These are phyloP conservation scores for Venturia carpophila DNA, from an alignment of 2,329 filamentous ascomycete genomes.

Conservation along the genomic window DNA sequence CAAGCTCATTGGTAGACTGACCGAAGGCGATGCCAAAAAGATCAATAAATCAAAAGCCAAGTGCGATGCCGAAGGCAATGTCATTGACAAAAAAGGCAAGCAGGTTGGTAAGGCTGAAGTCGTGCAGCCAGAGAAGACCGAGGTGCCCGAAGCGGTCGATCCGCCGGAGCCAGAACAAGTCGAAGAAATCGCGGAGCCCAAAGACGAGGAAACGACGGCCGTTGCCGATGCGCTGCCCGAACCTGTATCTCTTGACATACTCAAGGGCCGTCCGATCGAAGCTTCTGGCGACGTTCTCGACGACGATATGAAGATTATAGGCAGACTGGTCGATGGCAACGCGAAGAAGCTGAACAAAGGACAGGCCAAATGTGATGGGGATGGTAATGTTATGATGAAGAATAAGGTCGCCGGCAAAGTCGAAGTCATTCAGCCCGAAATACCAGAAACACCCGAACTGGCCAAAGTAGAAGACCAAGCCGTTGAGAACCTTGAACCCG, in stretches of 20 bases:
- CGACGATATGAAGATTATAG: conserved; percentile 27
- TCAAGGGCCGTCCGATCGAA: conserved; percentile 50
- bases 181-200: background rate
- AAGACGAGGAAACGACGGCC: conserved; percentile 26
- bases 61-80: conserved; percentile 6
- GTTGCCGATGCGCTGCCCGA: conserved; percentile 20
- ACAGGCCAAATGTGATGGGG: conserved; percentile 42
- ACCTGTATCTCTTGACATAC: conserved; percentile 38
- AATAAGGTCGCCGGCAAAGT: conserved; percentile 5
- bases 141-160: conserved; percentile 20
- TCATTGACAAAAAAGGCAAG: conserved; percentile 7
- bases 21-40: conserved; percentile 30
- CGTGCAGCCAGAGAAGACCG: conserved; percentile 23
- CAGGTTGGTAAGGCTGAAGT: conserved; percentile 24
- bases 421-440: conserved; percentile 4
- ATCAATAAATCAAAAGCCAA: background rate
- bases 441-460: background rate
- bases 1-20: conserved; percentile 43
- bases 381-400: conserved; percentile 41
- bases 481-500: background rate
- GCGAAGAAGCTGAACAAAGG: conserved; percentile 38
- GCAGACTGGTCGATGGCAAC: conserved; percentile 12
- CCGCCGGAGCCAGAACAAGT: conserved; percentile 23
- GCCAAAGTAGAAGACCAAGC: background rate
- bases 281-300: conserved; percentile 50